Evolutionary conservation across 2,329 filamentous ascomycete species (phyloP).

Genomic region (Drechslera avenae): DNA sequence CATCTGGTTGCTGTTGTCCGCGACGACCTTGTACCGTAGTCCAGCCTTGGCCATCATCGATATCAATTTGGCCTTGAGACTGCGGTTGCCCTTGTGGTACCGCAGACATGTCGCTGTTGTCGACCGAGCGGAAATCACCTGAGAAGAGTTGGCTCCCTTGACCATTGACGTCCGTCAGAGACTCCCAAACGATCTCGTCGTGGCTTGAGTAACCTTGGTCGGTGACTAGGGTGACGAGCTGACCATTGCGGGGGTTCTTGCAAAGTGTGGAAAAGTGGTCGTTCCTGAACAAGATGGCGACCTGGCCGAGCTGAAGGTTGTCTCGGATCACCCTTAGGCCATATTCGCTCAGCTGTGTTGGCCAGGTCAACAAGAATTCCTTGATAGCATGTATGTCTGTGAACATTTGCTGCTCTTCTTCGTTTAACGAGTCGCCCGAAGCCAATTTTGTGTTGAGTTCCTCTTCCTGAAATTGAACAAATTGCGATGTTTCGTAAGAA

Average conservation of each 20-base stretch:
- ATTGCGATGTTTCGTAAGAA: conserved; percentile 91
- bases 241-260: conserved; percentile 77
- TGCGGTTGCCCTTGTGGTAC: conserved; percentile 33
- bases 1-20: conserved; percentile 27
- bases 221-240: conserved; percentile 84
- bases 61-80: conserved; percentile 36
- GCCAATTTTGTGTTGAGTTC: conserved; percentile 82
- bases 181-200: conserved; percentile 96
- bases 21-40: conserved; percentile 57
- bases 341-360: conserved; percentile 84
- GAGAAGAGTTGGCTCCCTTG: conserved; percentile 82
- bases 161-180: conserved; percentile 84
- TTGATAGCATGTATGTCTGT: conserved; percentile 86
- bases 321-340: conserved; percentile 77
- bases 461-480: conserved; percentile 85
- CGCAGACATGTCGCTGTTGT: conserved; percentile 54
- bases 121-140: conserved; percentile 87
- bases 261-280: conserved; percentile 96
- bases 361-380: conserved; percentile 75
- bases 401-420: conserved; percentile 77
- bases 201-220: conserved; percentile 89
- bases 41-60: conserved; percentile 57
- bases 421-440: conserved; percentile 63
- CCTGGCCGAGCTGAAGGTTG: conserved; percentile 73
- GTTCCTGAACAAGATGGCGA: conserved; percentile 93